Percentiles rank a stretch among this genome's conserved stretches.
Evolutionary conservation across 495 filamentous ascomycete species (phyloP).

Genomic region (Xylaria cubensis): DNA sequence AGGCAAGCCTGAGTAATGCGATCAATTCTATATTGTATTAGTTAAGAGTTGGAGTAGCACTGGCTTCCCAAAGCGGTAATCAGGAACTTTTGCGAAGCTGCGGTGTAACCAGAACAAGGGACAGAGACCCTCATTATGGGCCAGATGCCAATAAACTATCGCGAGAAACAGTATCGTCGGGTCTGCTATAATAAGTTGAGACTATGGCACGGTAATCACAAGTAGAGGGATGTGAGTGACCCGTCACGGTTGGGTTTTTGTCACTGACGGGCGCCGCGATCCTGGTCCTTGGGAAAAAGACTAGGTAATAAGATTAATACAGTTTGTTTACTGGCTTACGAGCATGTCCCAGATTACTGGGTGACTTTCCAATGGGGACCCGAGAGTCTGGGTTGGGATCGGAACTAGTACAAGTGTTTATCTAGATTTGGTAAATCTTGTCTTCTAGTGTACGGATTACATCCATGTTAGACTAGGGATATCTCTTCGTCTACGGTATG

Average conservation of each 20-base stretch:
- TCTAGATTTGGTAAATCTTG: constrained; percentile 4
- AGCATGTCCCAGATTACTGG: not conserved
- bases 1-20: constrained; percentile 17
- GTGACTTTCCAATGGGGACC: constrained; percentile 20
- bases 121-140: not conserved
- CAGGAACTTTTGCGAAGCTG: constrained; percentile 19
- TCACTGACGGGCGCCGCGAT: constrained; percentile 7
- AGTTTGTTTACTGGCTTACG: not conserved
- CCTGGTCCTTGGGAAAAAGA: constrained; percentile 3
- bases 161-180: not conserved
- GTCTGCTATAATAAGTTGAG: constrained; percentile 13
- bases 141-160: constrained; percentile 13
- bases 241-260: not conserved
- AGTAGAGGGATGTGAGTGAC: not conserved
- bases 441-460: not conserved
- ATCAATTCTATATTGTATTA: not conserved
- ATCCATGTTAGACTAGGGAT: not conserved
- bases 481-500: not conserved
- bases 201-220: not conserved
- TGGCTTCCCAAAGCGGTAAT: constrained; percentile 24
- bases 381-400: constrained; percentile 27
- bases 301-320: not conserved
- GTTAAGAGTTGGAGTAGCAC: constrained; percentile 10
- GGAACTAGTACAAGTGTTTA: constrained; percentile 14
- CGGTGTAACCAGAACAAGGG: constrained; percentile 17